Evolutionary conservation across 306 rosid species (phyloP).

Genomic region (Malus orientalis): DNA sequence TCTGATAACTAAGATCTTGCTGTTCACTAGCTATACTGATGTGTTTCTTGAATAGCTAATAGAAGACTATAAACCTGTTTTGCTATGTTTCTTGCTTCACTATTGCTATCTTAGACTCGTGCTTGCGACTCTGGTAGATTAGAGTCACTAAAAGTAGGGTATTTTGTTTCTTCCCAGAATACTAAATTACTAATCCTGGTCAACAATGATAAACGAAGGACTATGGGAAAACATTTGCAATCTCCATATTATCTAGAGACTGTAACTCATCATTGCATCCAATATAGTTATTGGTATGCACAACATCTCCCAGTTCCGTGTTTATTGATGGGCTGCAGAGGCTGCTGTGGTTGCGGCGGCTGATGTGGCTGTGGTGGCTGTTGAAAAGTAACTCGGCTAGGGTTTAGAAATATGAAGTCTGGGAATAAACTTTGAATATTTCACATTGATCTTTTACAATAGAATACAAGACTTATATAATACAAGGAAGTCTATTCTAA

Average conservation of each 20-base stretch:
- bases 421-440: no score
- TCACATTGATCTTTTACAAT: no score
- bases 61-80: background rate
- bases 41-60: background rate
- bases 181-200: background rate
- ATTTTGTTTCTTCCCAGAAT: background rate
- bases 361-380: background rate
- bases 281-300: slow-evolving; percentile 1
- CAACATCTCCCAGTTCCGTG: background rate
- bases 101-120: background rate
- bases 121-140: background rate
- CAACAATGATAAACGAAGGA: background rate
- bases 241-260: no score
- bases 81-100: no score
- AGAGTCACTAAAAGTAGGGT: background rate
- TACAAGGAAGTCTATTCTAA: no score
- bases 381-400: no score
- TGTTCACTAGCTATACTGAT: background rate
- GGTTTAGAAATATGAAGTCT: no score
- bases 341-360: background rate
- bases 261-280: background rate
- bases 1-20: background rate
- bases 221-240: no score
- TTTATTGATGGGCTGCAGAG: background rate
- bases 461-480: no score